phyloP scores from a whole-genome alignment of 805 yeast genomes.

The Pichia scutulata region DNA sequence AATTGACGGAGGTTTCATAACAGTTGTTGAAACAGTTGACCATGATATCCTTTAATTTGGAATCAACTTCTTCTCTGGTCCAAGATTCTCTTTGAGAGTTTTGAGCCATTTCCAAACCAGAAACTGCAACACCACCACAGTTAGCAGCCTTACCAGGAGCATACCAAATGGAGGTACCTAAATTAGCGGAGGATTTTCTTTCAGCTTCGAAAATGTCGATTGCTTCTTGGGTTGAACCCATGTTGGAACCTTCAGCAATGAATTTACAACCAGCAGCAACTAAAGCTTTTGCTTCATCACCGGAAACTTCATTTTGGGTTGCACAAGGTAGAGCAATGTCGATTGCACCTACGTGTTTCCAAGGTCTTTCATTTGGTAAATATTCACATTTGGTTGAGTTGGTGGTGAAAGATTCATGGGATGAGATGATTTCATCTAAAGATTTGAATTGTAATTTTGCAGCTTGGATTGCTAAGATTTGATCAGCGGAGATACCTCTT shows the following conservation, averaged over 20 bases:
- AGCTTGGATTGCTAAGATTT: slow-evolving; percentile 62
- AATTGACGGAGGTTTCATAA: slow-evolving; percentile 76
- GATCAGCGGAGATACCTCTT: slow-evolving; percentile 77
- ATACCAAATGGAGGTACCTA: slow-evolving; percentile 73
- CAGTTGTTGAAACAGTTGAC: slow-evolving; percentile 87
- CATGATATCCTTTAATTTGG: slow-evolving; percentile 88
- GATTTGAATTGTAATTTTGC: slow-evolving; percentile 77
- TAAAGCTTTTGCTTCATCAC: slow-evolving; percentile 92
- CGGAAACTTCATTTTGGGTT: slow-evolving; percentile 96
- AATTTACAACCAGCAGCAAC: slow-evolving; percentile 85
- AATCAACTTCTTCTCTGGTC: slow-evolving; percentile 90
- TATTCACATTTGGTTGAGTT: slow-evolving; percentile 56
- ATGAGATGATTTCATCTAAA: slow-evolving; percentile 58
- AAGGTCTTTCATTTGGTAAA: slow-evolving; percentile 92
- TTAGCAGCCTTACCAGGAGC: slow-evolving; percentile 99
- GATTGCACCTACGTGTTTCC: slow-evolving; percentile 85
- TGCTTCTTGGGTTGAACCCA: slow-evolving; percentile 99
- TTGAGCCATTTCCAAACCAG: slow-evolving; percentile 99
- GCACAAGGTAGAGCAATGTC: slow-evolving; percentile 98
- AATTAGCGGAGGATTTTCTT: slow-evolving; percentile 40
- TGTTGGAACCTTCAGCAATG: slow-evolving; percentile 98
- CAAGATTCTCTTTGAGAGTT: slow-evolving; percentile 91
- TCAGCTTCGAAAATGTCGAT: slow-evolving; percentile 87
- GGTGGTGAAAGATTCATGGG: slow-evolving; percentile 43
- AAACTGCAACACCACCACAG: slow-evolving; percentile 99